phyloP scores from a whole-genome alignment of 2,329 filamentous ascomycete genomes.

The Colletotrichum lini region DNA sequence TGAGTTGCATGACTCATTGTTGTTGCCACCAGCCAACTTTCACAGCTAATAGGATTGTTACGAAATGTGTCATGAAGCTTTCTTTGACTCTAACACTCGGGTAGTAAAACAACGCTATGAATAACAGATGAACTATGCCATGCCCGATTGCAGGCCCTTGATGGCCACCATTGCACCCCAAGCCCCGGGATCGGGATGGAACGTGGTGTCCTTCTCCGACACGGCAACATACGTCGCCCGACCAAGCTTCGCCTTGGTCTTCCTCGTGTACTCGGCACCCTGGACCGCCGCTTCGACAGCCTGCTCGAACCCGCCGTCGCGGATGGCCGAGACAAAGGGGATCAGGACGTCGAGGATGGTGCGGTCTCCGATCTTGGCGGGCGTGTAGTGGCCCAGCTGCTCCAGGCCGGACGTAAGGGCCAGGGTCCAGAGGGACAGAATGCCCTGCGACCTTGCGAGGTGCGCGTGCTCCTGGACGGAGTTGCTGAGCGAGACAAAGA shows the following conservation, averaged over 20 bases:
- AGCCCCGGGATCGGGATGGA: constrained; percentile 75
- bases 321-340: constrained; percentile 65
- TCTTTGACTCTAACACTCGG: constrained; percentile 8
- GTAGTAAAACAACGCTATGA: neutral
- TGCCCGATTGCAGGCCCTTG: constrained; percentile 53
- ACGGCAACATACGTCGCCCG: constrained; percentile 77
- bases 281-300: constrained; percentile 71
- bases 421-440: constrained; percentile 59
- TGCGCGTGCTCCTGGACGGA: constrained; percentile 48
- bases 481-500: constrained; percentile 60
- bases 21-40: too few species aligned
- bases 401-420: constrained; percentile 60
- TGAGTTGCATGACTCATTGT: too few species aligned
- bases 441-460: constrained; percentile 47
- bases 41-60: too few species aligned
- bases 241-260: constrained; percentile 75
- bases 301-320: constrained; percentile 65
- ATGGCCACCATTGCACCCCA: constrained; percentile 76
- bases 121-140: constrained; percentile 14
- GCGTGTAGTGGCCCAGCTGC: constrained; percentile 66
- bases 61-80: neutral
- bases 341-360: constrained; percentile 72
- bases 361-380: constrained; percentile 68
- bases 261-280: constrained; percentile 75
- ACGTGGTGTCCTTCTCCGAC: constrained; percentile 64